Percentiles rank a stretch among this genome's conserved stretches.
Conservation (phyloP, 352 stramenopile species). For the Peronospora tabacina region DNA sequence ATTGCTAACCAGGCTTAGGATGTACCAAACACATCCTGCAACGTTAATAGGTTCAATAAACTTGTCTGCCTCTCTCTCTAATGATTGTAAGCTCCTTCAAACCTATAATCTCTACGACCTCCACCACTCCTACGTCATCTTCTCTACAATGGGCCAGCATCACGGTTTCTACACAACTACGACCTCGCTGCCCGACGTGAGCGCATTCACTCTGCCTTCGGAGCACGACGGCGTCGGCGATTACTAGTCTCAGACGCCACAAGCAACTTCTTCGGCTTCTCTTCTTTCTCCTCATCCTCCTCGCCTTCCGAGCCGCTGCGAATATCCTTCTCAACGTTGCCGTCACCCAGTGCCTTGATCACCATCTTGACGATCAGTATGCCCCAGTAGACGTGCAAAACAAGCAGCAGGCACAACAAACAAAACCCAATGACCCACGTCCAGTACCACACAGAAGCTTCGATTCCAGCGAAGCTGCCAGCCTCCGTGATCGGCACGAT, state of each 20-base stretch:
- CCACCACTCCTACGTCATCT: constrained; percentile 14
- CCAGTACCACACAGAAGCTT: constrained; percentile 45
- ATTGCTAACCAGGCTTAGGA: too few species aligned
- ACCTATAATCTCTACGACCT: constrained; percentile 28
- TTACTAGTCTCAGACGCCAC: constrained; percentile 26
- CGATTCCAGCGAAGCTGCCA: constrained; percentile 34
- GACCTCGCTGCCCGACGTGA: constrained; percentile 5
- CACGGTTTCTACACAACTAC: constrained; percentile 11
- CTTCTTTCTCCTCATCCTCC: constrained; percentile 26
- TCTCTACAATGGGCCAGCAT: constrained; percentile 23
- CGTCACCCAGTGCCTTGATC: constrained; percentile 43
- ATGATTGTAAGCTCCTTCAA: constrained; percentile 9
- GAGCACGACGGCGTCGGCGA: constrained; percentile 48
- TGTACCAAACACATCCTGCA: too few species aligned
- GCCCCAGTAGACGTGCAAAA: constrained; percentile 74
- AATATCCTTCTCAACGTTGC: constrained; percentile 78
- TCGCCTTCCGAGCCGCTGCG: constrained; percentile 72
- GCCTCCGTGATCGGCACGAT: constrained; percentile 39
- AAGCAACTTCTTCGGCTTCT: constrained; percentile 15
- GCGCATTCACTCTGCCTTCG: constrained; percentile 48
- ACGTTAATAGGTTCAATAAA: too few species aligned
- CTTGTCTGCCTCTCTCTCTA: too few species aligned
- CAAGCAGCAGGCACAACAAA: constrained; percentile 52
- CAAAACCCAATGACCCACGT: constrained; percentile 44
- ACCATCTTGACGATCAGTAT: constrained; percentile 74